Base-by-base conservation (phyloP, 208 protist species). In the Trichomonas gallinae region DNA sequence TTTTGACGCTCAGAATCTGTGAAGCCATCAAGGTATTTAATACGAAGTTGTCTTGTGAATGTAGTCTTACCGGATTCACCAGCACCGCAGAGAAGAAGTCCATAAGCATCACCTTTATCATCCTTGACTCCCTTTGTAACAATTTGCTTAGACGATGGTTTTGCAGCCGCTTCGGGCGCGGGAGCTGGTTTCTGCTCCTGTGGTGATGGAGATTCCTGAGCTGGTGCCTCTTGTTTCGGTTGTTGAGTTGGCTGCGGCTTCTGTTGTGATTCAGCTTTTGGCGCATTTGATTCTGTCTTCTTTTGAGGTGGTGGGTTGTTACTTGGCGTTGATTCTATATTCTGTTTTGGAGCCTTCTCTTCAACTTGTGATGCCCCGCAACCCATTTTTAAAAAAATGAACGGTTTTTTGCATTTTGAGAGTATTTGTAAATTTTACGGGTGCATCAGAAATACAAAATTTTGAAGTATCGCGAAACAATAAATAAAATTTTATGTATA, bases 51-150 rank as follows among this genome's bases (percentile, higher is more conserved):
- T 42, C 93, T 9, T 40, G 40, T 82, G 23, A 96, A 96, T 48
- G 93, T 96, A 9, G 93, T 82, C 40, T 96, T 96, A 82, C 93
- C 93, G 13, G 49, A 83, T 96, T 96, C 93, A 96, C 93, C 93
- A 82, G 93, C 93, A 81, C 93, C 93, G 31, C 46, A 96, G 48
- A 96, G 93, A 31, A 96, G 40, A 48, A 96, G 51, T 17, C 51
- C 51, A 48, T 45, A 82, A 11, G 93, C 51, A 81, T 96, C 49
- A 44, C 9, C 72, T 46, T 81, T 38, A 63, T 96, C 42, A 48
- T 96, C 49, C 1, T 82, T 26, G 46, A 81, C 36, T 83, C 36
- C 89, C 48, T 40, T 89, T 21, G 87, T 42, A 38, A 51, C 58
- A 26, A 72, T n/a, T 72, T 72, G 40, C 13, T 51, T 51, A 15